These are phyloP conservation scores for Pythium rishiriense DNA, from an alignment of 352 stramenopile species.

Conservation along the genomic window DNA sequence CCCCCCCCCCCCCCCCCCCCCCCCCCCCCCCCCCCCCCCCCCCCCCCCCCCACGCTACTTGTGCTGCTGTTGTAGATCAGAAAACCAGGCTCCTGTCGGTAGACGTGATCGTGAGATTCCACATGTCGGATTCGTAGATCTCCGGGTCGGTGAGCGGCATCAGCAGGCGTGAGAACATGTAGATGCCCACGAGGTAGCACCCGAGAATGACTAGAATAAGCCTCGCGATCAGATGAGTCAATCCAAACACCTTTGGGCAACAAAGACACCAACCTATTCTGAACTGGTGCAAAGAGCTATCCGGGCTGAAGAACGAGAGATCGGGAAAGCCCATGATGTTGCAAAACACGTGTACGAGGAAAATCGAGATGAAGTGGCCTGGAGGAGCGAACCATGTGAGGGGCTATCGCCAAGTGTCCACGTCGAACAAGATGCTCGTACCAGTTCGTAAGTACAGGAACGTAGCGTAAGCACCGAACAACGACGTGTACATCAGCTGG, in stretches of 20 bases:
- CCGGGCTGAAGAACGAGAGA: slow-evolving; percentile 78
- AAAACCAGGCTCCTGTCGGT: slow-evolving; percentile 26
- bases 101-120: slow-evolving; percentile 67
- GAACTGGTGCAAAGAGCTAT: slow-evolving; percentile 73
- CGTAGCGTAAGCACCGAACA: slow-evolving; percentile 95
- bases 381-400: not conserved
- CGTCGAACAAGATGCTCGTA: slow-evolving; percentile 15
- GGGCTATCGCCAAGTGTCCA: not conserved
- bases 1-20: no score
- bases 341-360: slow-evolving; percentile 93
- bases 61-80: no score
- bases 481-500: slow-evolving; percentile 95
- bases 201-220: slow-evolving; percentile 61
- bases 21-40: no score
- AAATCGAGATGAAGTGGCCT: slow-evolving; percentile 89
- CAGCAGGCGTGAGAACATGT: slow-evolving; percentile 69
- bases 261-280: no score
- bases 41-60: no score
- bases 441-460: slow-evolving; percentile 92
- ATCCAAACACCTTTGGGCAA: no score
- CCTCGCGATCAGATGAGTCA: not conserved
- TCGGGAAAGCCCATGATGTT: slow-evolving; percentile 96
- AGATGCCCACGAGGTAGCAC: slow-evolving; percentile 84
- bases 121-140: slow-evolving; percentile 80
- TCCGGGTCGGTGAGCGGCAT: slow-evolving; percentile 77